phyloP scores from a whole-genome alignment of 257 asterid species.

The Salvia splendens region DNA sequence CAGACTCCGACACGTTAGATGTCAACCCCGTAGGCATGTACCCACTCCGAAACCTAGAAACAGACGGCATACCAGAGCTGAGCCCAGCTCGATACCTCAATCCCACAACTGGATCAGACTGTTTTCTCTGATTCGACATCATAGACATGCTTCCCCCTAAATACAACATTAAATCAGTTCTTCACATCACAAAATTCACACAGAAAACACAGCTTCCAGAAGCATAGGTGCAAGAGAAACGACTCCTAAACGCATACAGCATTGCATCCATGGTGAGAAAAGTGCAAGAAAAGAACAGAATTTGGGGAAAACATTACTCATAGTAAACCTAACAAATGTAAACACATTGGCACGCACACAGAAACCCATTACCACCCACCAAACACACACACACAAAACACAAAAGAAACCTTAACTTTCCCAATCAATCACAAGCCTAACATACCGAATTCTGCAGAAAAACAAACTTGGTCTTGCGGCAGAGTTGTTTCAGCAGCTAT shows the following conservation, averaged over 20 bases:
- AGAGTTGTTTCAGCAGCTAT: conserved; percentile 20
- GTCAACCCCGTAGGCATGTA: conserved; percentile 53
- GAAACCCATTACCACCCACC: neutral
- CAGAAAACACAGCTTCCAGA: conserved; percentile 12
- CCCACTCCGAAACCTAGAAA: conserved; percentile 53
- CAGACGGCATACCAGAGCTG: conserved; percentile 56
- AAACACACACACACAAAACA: neutral
- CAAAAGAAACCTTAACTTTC: conserved; percentile 3
- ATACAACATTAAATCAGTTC: conserved; percentile 17
- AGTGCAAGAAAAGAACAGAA: neutral
- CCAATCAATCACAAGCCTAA: neutral
- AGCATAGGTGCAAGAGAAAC: conserved; percentile 15
- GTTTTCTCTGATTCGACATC: conserved; percentile 53
- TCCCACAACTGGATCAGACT: conserved; percentile 46
- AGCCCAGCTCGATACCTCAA: conserved; percentile 44
- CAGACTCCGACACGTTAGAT: conserved; percentile 48
- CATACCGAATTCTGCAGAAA: conserved; percentile 21
- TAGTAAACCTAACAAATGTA: neutral
- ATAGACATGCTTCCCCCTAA: conserved; percentile 27
- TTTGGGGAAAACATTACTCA: conserved; percentile 2
- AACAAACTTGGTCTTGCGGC: conserved; percentile 25
- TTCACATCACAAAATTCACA: neutral
- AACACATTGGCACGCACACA: neutral
- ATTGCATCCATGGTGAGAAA: neutral
- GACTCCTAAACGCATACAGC: neutral